Conservation (phyloP, 768 basidiomycete species). For the Lactarius hatsudake region DNA sequence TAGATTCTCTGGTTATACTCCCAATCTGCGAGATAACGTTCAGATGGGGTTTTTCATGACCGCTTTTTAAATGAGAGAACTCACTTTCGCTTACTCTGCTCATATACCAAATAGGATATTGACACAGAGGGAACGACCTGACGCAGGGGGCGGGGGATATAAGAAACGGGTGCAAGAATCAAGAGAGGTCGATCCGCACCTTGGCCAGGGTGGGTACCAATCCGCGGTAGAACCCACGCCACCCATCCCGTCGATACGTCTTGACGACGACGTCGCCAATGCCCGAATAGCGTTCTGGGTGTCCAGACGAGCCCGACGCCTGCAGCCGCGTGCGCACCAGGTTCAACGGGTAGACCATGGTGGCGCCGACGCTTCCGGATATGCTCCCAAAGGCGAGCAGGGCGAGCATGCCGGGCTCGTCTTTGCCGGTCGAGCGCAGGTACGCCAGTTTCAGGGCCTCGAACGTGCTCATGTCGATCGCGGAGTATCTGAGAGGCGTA, state of each 20-base stretch:
- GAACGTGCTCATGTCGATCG: constrained; percentile 97
- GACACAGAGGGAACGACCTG: constrained; percentile 95
- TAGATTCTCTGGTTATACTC: constrained; percentile 21
- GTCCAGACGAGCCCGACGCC: constrained; percentile 93
- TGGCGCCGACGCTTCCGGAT: constrained; percentile 91
- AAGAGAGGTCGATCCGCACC: constrained; percentile 38
- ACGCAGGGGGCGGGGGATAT: background rate
- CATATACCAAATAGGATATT: constrained; percentile 95
- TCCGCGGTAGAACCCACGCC: constrained; percentile 93
- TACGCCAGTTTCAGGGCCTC: constrained; percentile 94
- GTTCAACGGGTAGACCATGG: constrained; percentile 89
- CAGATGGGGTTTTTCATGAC: background rate
- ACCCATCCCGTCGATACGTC: constrained; percentile 83
- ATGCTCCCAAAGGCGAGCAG: constrained; percentile 88
- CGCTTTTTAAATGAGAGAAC: constrained; percentile 28
- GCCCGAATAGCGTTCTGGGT: constrained; percentile 89
- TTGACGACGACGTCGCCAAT: constrained; percentile 77
- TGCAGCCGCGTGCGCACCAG: constrained; percentile 93
- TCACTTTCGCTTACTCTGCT: constrained; percentile 77
- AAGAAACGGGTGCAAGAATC: background rate
- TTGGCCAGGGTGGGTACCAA: constrained; percentile 91
- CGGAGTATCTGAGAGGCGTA: constrained; percentile 60
- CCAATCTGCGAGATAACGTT: constrained; percentile 10
- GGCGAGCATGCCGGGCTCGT: constrained; percentile 87
- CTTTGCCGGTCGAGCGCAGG: constrained; percentile 76